Conservation (phyloP, 1,284 basidiomycete genomes). For the Pseudozyma sp. region DNA sequence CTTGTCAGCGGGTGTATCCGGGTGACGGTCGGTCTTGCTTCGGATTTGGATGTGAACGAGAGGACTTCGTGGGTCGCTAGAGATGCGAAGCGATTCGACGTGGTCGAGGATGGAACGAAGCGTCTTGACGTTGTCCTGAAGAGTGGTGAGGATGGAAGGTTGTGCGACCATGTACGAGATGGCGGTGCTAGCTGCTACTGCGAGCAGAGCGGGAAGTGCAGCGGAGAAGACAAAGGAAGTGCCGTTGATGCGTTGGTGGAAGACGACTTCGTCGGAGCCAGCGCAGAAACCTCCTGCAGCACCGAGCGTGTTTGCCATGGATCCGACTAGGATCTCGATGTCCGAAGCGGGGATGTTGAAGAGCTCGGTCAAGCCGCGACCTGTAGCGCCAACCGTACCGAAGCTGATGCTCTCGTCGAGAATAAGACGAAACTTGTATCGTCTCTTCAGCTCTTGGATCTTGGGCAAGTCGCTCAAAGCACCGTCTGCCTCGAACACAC, state of each 20-base stretch:
- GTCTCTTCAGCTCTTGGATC: slow-evolving; percentile 90
- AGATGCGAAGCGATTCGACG: slow-evolving; percentile 81
- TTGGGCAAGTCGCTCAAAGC: slow-evolving; percentile 89
- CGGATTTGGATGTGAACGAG: slow-evolving; percentile 86
- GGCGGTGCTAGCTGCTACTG: slow-evolving; percentile 85
- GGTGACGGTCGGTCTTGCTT: slow-evolving; percentile 58
- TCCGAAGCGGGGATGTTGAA: slow-evolving; percentile 81
- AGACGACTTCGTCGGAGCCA: slow-evolving; percentile 82
- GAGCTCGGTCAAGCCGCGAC: slow-evolving; percentile 91
- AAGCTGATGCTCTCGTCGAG: slow-evolving; percentile 95
- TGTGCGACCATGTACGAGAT: slow-evolving; percentile 77
- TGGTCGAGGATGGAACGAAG: slow-evolving; percentile 82
- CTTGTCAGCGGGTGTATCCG: slow-evolving; percentile 54
- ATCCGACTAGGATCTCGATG: slow-evolving; percentile 77
- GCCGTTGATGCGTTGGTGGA: slow-evolving; percentile 96
- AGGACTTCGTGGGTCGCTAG: slow-evolving; percentile 85
- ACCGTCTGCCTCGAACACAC: slow-evolving; percentile 95
- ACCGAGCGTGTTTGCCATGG: slow-evolving; percentile 84
- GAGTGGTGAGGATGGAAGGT: slow-evolving; percentile 78
- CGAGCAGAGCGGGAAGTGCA: slow-evolving; percentile 88
- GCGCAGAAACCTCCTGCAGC: slow-evolving; percentile 95
- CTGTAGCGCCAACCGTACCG: slow-evolving; percentile 89
- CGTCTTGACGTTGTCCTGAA: slow-evolving; percentile 83
- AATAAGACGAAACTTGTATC: slow-evolving; percentile 95
- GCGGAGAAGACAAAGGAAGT: slow-evolving; percentile 96